Conservation (phyloP, 805 yeast genomes). For the Saccharomycopsis javanensis region DNA sequence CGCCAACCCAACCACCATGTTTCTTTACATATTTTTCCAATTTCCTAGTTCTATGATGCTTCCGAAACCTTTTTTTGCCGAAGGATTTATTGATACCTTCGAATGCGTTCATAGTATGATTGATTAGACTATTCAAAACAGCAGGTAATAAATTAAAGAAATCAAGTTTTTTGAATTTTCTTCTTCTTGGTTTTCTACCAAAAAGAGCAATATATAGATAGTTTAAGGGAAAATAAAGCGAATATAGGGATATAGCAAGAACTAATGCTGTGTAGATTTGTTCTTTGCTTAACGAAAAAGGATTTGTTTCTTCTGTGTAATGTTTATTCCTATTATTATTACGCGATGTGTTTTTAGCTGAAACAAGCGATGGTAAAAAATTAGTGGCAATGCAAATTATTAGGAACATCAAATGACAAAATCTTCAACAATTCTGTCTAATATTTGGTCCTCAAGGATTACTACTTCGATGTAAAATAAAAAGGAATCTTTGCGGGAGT, state of each 20-base stretch:
- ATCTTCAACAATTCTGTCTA: no score
- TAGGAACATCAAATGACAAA: neutral
- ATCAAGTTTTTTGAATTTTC: neutral
- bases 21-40: slow-evolving; percentile 20
- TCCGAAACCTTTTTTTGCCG: slow-evolving; percentile 2
- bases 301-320: neutral
- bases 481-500: no score
- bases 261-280: neutral
- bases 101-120: neutral
- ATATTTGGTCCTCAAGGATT: no score
- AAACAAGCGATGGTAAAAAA: neutral
- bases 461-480: no score
- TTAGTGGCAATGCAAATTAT: neutral
- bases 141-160: neutral
- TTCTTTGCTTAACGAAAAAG: neutral
- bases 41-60: neutral
- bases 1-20: slow-evolving; percentile 73
- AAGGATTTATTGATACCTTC: slow-evolving; percentile 1
- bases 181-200: slow-evolving; percentile 1
- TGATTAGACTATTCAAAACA: neutral
- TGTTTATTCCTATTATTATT: neutral
- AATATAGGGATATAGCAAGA: neutral
- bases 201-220: neutral
- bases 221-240: neutral
- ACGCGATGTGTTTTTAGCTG: neutral